These are phyloP conservation scores for Carex myosuroides DNA, from an alignment of 176 grass and related monocot genomes.

Conservation along the genomic window DNA sequence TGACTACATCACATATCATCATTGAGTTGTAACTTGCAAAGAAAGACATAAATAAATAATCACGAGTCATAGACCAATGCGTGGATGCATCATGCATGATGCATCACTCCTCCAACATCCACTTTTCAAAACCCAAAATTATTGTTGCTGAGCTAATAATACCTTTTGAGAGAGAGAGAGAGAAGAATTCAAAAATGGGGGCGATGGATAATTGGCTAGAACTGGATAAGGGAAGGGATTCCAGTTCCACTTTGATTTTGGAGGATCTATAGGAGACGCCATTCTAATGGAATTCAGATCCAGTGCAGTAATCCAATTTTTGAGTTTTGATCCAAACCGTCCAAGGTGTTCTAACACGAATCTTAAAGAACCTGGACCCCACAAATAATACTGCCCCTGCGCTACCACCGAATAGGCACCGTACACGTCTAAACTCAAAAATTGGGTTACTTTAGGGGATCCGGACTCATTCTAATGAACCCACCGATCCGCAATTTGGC, in stretches of 20 bases:
- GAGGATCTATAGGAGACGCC: not conserved
- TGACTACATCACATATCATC: not conserved
- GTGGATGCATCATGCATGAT: not conserved
- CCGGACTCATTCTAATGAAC: too few species aligned
- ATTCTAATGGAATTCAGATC: too few species aligned
- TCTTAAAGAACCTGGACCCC: too few species aligned
- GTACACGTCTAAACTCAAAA: too few species aligned
- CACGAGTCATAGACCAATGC: not conserved
- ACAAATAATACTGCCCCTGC: too few species aligned
- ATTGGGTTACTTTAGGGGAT: too few species aligned
- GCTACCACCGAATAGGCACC: too few species aligned
- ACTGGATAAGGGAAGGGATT: not conserved
- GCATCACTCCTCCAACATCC: not conserved
- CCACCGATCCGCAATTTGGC: not conserved
- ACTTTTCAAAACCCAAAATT: not conserved
- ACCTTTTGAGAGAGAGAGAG: not conserved
- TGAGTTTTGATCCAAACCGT: too few species aligned
- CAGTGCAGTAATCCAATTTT: too few species aligned
- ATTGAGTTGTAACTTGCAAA: not conserved
- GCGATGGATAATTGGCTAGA: not conserved
- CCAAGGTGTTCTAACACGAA: too few species aligned
- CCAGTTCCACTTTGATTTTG: not conserved
- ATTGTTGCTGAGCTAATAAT: conserved; percentile 3
- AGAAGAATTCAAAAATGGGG: not conserved
- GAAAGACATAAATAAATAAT: not conserved